Conservation (phyloP, 2,329 filamentous ascomycete species). For the Plectosphaerella sp. region DNA sequence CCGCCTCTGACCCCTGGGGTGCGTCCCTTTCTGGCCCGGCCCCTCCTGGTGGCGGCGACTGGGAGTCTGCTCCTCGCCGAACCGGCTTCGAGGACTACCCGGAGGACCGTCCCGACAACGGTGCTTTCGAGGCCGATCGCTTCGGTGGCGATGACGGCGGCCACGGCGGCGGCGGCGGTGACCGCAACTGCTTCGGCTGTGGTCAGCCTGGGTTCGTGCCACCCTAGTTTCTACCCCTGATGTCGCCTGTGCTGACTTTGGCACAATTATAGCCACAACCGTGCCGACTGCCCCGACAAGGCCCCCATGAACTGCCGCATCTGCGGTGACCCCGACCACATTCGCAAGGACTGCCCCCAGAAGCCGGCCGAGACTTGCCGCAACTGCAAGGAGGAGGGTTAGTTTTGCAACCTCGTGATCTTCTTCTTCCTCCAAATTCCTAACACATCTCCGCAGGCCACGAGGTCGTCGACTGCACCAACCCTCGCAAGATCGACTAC, state of each 20-base stretch:
- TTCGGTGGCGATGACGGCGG: constrained; percentile 28
- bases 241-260: too few relatives aligned
- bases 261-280: constrained; percentile 31
- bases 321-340: constrained; percentile 52
- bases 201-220: constrained; percentile 33
- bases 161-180: constrained; percentile 25
- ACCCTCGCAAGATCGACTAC: constrained; percentile 54
- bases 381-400: constrained; percentile 60
- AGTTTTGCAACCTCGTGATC: constrained; percentile 8
- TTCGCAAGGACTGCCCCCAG: constrained; percentile 59
- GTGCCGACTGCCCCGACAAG: constrained; percentile 59
- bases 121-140: constrained; percentile 17
- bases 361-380: constrained; percentile 52
- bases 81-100: neutral
- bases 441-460: constrained; percentile 41
- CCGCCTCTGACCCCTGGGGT: constrained; percentile 7
- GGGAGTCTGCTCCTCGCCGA: too few relatives aligned
- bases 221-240: too few relatives aligned
- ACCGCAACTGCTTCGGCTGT: constrained; percentile 38
- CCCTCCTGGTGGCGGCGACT: neutral
- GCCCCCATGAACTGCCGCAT: constrained; percentile 54
- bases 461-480: constrained; percentile 49
- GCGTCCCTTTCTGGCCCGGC: constrained; percentile 4
- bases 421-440: neutral
- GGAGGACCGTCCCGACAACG: constrained; percentile 5